Base-by-base conservation (phyloP, 2,329 filamentous ascomycete genomes). In the Fusarium sp. region DNA sequence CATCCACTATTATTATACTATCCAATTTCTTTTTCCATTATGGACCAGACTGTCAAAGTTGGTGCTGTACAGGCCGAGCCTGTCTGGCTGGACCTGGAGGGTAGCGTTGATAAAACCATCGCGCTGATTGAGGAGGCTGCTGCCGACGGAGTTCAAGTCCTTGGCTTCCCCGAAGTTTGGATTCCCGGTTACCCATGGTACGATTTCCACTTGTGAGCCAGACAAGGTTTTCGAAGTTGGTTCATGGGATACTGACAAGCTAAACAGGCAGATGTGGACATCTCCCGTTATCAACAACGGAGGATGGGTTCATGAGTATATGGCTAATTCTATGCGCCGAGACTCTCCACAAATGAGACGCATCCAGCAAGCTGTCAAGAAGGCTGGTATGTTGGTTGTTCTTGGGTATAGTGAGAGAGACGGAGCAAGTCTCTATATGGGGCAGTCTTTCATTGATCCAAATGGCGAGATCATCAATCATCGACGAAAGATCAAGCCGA, bases 101-200 rank as follows among this genome's bases (percentile, higher is more conserved):
- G 51, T 4, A 55, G 42, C 1, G 42, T 55, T 21, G 42, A 55
- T 11, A 55, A 55, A 28, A 55, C 51, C 5, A 55, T 55, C 31
- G 15, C 31, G 6, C 17, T 55, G 10, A 55, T 55, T 4, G 31
- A 55, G 10, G 49, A 49, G 13, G 42, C 51, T 15, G n/a, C 51
- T 17, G 14, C 31, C 1, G 42, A 49, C 6, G 51, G 51, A 38
- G 31, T 55, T 9, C 42, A 49, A 49, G 42, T 55, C 7, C 51
- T 55, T 38, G 51, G 51, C 10, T 55, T 49, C 14, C 51, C 51
- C n/a, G 51, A 55, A 49, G 42, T 55, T 24, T 55, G 51, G 51
- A 55, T 55, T 13, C 42, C 51, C 2, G 42, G 51, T 5, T 55
- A 55, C n/a, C 51, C 51, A 49, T 55, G 51, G 51, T 55, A 55